Percentiles rank a stretch among this genome's conserved stretches.
Evolutionary conservation across 129 eudicot genomes (phyloP).

Genomic region (Flaveria sonorensis): DNA sequence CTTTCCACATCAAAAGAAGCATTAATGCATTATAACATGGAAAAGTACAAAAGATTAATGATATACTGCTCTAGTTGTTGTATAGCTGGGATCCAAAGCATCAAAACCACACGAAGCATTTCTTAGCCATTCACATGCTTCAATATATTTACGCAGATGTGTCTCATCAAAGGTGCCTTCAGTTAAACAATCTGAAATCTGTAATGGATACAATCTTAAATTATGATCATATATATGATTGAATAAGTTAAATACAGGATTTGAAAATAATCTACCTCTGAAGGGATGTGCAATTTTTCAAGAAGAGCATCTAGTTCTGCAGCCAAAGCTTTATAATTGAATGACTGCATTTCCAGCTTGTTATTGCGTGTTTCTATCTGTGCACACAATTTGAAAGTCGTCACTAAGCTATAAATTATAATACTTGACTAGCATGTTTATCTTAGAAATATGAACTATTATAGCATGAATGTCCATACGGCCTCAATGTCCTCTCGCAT

Average conservation of each 20-base stretch:
- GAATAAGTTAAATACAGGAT: slow-evolving; percentile 3
- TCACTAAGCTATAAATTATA: neutral
- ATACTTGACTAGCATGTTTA: slow-evolving; percentile 3
- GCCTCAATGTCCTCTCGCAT: slow-evolving; percentile 97
- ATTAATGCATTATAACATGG: neutral
- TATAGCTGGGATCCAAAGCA: slow-evolving; percentile 67
- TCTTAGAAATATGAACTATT: neutral
- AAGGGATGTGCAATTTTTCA: slow-evolving; percentile 66
- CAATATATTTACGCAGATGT: slow-evolving; percentile 60
- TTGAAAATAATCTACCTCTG: slow-evolving; percentile 54
- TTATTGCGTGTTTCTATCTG: slow-evolving; percentile 90
- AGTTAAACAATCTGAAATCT: slow-evolving; percentile 66
- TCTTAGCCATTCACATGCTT: slow-evolving; percentile 80
- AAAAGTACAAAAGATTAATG: slow-evolving; percentile 3
- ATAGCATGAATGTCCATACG: slow-evolving; percentile 39
- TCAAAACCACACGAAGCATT: slow-evolving; percentile 64
- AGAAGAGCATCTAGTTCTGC: slow-evolving; percentile 89
- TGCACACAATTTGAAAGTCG: slow-evolving; percentile 11
- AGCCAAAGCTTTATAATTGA: slow-evolving; percentile 66
- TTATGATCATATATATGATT: neutral
- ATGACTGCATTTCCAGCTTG: slow-evolving; percentile 91
- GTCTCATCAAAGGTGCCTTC: slow-evolving; percentile 78
- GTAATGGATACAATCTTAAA: slow-evolving; percentile 24
- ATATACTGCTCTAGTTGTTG: slow-evolving; percentile 70
- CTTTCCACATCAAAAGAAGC: neutral